These are phyloP conservation scores for Mycena pura DNA, from an alignment of 768 basidiomycete genomes.

Conservation along the genomic window DNA sequence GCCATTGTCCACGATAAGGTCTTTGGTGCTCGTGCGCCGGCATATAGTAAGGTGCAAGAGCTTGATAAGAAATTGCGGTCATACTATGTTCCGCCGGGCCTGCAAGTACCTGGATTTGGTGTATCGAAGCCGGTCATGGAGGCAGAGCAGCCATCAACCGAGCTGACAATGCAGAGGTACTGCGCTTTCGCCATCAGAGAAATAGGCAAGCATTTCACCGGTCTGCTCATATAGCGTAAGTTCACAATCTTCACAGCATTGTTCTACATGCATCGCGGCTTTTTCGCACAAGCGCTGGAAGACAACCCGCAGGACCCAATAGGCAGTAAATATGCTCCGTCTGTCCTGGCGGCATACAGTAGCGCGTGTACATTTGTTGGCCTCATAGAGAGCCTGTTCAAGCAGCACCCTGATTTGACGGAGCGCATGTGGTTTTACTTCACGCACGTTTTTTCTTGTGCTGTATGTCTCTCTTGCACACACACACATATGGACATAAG, in stretches of 20 bases:
- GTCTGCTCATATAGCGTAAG: background rate
- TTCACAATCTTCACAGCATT: slow-evolving; percentile 47
- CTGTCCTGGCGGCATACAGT: slow-evolving; percentile 72
- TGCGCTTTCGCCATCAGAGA: slow-evolving; percentile 72
- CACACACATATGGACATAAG: background rate
- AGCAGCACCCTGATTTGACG: slow-evolving; percentile 69
- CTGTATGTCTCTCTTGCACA: slow-evolving; percentile 47
- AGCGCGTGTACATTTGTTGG: slow-evolving; percentile 75
- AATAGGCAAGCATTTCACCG: slow-evolving; percentile 54
- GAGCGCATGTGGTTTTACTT: slow-evolving; percentile 79
- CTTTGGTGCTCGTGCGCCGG: slow-evolving; percentile 67
- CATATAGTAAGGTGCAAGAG: slow-evolving; percentile 66
- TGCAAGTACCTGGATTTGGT: slow-evolving; percentile 69
- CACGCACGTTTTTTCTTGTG: slow-evolving; percentile 75
- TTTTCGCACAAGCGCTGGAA: slow-evolving; percentile 74
- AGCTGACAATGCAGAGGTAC: slow-evolving; percentile 73
- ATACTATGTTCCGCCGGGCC: slow-evolving; percentile 68
- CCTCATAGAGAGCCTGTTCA: slow-evolving; percentile 66
- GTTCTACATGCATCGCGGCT: slow-evolving; percentile 79
- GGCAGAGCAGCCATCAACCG: slow-evolving; percentile 54
- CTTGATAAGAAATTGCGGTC: slow-evolving; percentile 70
- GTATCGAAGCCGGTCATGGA: slow-evolving; percentile 51
- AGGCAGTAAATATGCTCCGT: slow-evolving; percentile 71
- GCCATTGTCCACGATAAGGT: slow-evolving; percentile 71
- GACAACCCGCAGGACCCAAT: slow-evolving; percentile 69